phyloP scores from a whole-genome alignment of 768 basidiomycete genomes.

The Mycena floridula region DNA sequence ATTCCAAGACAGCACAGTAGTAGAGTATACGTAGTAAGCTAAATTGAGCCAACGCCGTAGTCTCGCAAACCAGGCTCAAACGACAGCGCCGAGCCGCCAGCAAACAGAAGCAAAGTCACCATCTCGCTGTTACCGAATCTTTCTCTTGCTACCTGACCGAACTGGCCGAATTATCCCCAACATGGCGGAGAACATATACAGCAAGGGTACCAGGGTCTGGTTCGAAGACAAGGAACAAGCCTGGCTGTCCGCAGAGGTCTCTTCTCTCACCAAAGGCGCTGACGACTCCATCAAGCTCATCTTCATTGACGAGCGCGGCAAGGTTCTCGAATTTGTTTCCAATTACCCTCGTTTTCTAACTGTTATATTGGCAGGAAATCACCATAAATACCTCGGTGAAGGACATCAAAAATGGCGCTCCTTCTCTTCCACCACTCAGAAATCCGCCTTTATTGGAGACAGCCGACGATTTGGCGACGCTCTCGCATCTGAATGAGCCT shows the following conservation, averaged over 20 bases:
- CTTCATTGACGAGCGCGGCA: slow-evolving; percentile 89
- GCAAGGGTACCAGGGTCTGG: slow-evolving; percentile 87
- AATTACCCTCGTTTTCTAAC: slow-evolving; percentile 6
- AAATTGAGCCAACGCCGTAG: too few species aligned
- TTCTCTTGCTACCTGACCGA: too few species aligned
- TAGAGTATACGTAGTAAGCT: too few species aligned
- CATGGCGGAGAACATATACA: slow-evolving; percentile 92
- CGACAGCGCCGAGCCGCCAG: too few species aligned
- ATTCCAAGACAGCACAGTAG: too few species aligned
- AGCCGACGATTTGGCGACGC: slow-evolving; percentile 95
- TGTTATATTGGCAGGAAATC: slow-evolving; percentile 52
- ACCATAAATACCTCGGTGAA: slow-evolving; percentile 72
- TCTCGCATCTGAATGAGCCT: slow-evolving; percentile 97
- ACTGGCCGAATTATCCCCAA: too few species aligned
- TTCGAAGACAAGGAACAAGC: slow-evolving; percentile 92
- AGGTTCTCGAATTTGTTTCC: slow-evolving; percentile 42
- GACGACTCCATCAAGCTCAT: slow-evolving; percentile 77
- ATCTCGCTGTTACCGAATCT: too few species aligned
- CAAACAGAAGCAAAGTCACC: too few species aligned
- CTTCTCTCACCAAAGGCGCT: slow-evolving; percentile 50
- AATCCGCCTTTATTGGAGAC: slow-evolving; percentile 96
- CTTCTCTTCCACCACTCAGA: slow-evolving; percentile 83
- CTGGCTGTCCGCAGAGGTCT: slow-evolving; percentile 89
- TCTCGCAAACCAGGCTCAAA: too few species aligned
- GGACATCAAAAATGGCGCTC: slow-evolving; percentile 74